Conservation (phyloP, 2,329 filamentous ascomycete genomes). For the Thermoascus crustaceus region DNA sequence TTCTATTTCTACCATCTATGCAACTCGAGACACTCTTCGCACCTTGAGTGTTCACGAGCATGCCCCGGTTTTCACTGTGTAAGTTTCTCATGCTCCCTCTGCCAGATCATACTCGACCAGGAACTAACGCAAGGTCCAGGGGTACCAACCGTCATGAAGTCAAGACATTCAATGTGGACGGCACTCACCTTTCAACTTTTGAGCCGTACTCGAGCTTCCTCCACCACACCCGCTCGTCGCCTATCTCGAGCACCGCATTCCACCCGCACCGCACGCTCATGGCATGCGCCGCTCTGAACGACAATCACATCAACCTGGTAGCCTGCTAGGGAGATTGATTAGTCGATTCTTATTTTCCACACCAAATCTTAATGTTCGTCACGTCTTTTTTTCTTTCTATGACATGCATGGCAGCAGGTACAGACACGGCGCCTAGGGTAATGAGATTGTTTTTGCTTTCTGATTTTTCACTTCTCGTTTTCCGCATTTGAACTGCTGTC, state of each 20-base stretch:
- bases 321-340: constrained; percentile 46
- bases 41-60: constrained; percentile 93
- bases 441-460: too few relatives aligned
- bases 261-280: constrained; percentile 91
- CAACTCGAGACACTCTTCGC: constrained; percentile 68
- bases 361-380: not conserved
- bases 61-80: constrained; percentile 89
- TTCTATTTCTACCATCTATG: constrained; percentile 63
- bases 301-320: constrained; percentile 86
- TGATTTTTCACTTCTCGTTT: too few relatives aligned
- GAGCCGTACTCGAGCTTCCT: constrained; percentile 89
- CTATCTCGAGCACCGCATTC: constrained; percentile 85
- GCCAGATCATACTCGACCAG: constrained; percentile 1
- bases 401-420: not conserved
- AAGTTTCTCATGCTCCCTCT: constrained; percentile 38
- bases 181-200: constrained; percentile 67
- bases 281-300: constrained; percentile 75
- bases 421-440: not conserved
- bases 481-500: too few relatives aligned
- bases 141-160: constrained; percentile 82
- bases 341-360: too few relatives aligned
- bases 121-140: constrained; percentile 38
- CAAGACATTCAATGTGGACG: constrained; percentile 86
- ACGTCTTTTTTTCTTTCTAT: not conserved
- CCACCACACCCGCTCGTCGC: constrained; percentile 67